Conservation (phyloP, 148 eudicot species). For the Pharnaceum exiguum region DNA sequence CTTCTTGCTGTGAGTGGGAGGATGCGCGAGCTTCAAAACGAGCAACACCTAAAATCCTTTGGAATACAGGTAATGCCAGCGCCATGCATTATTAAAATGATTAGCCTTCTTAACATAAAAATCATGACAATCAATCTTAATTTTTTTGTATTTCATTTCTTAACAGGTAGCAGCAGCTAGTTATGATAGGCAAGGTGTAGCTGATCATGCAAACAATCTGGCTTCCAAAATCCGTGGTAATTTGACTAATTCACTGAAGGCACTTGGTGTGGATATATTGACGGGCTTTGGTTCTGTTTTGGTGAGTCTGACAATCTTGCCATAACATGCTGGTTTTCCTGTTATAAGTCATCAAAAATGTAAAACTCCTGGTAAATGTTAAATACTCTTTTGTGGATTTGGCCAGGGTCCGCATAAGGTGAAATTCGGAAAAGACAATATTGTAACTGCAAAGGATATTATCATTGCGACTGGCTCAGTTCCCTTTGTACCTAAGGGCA, state of each 20-base stretch:
- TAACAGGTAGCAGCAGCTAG: slow-evolving; percentile 91
- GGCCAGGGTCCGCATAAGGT: slow-evolving; percentile 92
- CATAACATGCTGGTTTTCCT: neutral
- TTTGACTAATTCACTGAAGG: slow-evolving; percentile 84
- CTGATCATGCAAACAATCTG: slow-evolving; percentile 93
- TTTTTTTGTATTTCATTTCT: neutral
- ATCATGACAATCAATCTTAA: no score
- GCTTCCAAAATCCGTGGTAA: slow-evolving; percentile 86
- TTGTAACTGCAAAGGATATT: slow-evolving; percentile 84
- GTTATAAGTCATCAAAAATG: neutral
- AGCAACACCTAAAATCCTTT: slow-evolving; percentile 93
- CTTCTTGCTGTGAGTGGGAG: slow-evolving; percentile 98
- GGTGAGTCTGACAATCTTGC: slow-evolving; percentile 46
- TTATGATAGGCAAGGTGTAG: slow-evolving; percentile 94
- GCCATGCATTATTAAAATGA: no score
- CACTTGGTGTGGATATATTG: slow-evolving; percentile 94
- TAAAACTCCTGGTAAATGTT: neutral
- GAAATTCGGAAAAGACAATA: slow-evolving; percentile 56
- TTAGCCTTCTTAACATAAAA: no score
- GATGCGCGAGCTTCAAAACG: slow-evolving; percentile 98
- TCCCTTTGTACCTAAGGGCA: slow-evolving; percentile 94
- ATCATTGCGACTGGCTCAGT: slow-evolving; percentile 97
- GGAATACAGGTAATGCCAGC: slow-evolving; percentile 92
- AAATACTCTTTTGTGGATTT: slow-evolving; percentile 11
- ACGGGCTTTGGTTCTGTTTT: slow-evolving; percentile 82